These are phyloP conservation scores for Hemerocallis citrina DNA, from an alignment of 106 monocot species.

Conservation along the genomic window DNA sequence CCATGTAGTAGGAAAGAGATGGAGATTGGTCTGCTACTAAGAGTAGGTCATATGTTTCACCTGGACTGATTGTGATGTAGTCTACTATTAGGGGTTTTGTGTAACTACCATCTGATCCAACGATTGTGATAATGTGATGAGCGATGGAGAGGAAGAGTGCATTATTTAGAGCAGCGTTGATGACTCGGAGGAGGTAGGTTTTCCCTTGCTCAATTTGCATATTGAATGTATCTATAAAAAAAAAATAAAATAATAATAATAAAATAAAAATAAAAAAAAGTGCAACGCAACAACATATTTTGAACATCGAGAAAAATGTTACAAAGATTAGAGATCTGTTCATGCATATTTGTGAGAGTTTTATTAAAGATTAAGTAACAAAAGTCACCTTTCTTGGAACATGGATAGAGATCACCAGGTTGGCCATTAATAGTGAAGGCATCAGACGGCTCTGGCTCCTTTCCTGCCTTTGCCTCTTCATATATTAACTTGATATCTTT, in stretches of 20 bases:
- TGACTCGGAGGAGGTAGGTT: slow-evolving; percentile 36
- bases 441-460: slow-evolving; percentile 2
- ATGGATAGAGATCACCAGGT: slow-evolving; percentile 28
- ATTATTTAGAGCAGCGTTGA: slow-evolving; percentile 33
- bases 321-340: too few relatives aligned
- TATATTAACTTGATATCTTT: slow-evolving; percentile 5
- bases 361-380: too few relatives aligned
- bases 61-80: slow-evolving; percentile 26
- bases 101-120: slow-evolving; percentile 41
- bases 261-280: too few relatives aligned
- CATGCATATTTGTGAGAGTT: too few relatives aligned
- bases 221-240: slow-evolving; percentile 19
- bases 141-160: slow-evolving; percentile 34
- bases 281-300: too few relatives aligned
- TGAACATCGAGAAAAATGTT: too few relatives aligned
- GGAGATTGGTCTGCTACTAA: slow-evolving; percentile 16
- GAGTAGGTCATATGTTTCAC: slow-evolving; percentile 29
- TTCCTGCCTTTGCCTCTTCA: slow-evolving; percentile 6
- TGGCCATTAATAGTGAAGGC: slow-evolving; percentile 42
- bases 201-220: slow-evolving; percentile 27
- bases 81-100: slow-evolving; percentile 15
- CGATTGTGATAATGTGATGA: slow-evolving; percentile 22
- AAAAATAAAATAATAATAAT: too few relatives aligned
- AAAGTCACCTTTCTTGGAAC: slow-evolving; percentile 20
- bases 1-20: slow-evolving; percentile 13